Base-by-base conservation (phyloP, 148 eudicot species). In the Cornus suecica region DNA sequence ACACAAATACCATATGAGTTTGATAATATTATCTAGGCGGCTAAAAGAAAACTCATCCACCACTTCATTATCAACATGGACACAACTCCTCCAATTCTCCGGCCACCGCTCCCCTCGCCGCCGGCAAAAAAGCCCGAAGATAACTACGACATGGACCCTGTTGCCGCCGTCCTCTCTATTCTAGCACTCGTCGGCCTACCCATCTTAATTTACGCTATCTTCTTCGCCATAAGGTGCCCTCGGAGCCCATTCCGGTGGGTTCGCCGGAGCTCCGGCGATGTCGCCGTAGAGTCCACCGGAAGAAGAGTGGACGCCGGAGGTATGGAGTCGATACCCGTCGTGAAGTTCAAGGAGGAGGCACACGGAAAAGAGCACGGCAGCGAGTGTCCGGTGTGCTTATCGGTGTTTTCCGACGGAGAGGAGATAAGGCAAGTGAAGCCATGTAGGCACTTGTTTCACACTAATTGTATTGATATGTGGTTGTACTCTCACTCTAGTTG, bases 381-480 rank as follows among this genome's bases (percentile, higher is more conserved):
- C 20, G 88, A 83, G 70, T 85, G 88, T 51, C 76, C 88, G 51
- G 84, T 85, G 37, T 85, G 88, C 30, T 72, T 85, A 25, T 62
- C 84, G 26, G 74, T 23, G 56, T 83, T 80, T 28, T 42, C 51
- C 5, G 80, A 80, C 0, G 86, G 82, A 4, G 88, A 85, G 4
- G 77, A 68, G 11, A 25, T 85, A 3, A 28, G 84, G 65, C 73
- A 30, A 71, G 74, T 85, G 13, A 78, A 71, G 0, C 13, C 16
- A 7, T 85, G 88, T 54, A 78, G 73, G 10, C 88, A 85, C 69
- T 30, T 54, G 74, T 85, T 85, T 71, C 88, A 85, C 66, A 75
- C 29, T 5, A n/a, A 54, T 1, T 85, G 88, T 63, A 78, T 85
- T 3, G 80, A 78, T 20, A 73, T 15, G 76, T 85, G 88, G 88